Base-by-base conservation (phyloP, 2,329 filamentous ascomycete species). In the Fusarium bulbicola region DNA sequence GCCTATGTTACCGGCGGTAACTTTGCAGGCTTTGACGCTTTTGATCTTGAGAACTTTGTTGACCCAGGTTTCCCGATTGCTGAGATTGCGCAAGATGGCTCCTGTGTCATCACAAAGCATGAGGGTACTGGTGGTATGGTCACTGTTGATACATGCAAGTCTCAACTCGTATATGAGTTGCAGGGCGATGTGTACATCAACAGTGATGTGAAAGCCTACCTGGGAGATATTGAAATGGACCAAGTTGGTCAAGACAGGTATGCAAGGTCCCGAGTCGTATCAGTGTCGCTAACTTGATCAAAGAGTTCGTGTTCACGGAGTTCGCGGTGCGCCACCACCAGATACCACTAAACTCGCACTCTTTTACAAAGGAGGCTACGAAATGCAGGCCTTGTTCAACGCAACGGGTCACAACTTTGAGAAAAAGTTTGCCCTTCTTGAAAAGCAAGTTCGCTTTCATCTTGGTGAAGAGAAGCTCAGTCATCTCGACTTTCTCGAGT, bases 31-130 rank as follows among this genome's bases (percentile, higher is more conserved):
- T 58, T 58, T n/a, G 54, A 36, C n/a, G 24, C n/a, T 16, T 47
- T 47, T 5, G 40, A 47, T 14, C 21, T 37, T 36, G 32, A 58
- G 2, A 26, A 6, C 40, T 58, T 58, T 34, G 30, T 58, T 8
- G 30, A 34, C 11, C 54, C 40, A 2, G 40, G 54, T 28, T 58
- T 58, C 6, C 54, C 54, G 2, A 58, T 49, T 26, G 30, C 54
- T 26, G 54, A 58, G 20, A 49, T 58, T 47, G 40, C 54, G 3
- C 24, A 58, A 12, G 54, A 58, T 4, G 54, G 54, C 21, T 47
- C 54, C 7, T 58, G 54, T 26, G 18, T 58, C 6, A n/a, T 49
- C n/a, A 58, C 40, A 1, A 58, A 58, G 54, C 54, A 58, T 58
- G 39, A 34, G n/a, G 40, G 40, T 28, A 58, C 54, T 18, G n/a